Conservation (phyloP, 169 alveolate genomes). For the Cystoisospora suis region DNA sequence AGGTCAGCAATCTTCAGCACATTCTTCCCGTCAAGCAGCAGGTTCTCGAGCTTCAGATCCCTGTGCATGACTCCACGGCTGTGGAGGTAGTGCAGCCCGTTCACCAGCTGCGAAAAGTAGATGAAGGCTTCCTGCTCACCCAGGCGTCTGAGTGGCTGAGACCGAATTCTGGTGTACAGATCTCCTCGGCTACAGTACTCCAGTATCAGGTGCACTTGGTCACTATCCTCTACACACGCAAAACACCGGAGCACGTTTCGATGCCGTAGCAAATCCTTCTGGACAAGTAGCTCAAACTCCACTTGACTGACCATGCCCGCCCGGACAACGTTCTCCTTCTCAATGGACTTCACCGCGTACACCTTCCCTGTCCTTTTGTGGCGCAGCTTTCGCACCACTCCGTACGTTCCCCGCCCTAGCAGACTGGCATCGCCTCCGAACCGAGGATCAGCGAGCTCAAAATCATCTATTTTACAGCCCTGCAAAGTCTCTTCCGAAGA, state of each 20-base stretch:
- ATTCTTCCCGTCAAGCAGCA: slow-evolving; percentile 80
- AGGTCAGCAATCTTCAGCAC: slow-evolving; percentile 88
- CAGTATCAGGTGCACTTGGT: slow-evolving; percentile 84
- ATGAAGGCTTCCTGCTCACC: slow-evolving; percentile 86
- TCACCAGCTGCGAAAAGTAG: slow-evolving; percentile 85
- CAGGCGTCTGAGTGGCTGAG: slow-evolving; percentile 80
- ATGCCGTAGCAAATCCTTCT: slow-evolving; percentile 85
- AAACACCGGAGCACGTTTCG: slow-evolving; percentile 84
- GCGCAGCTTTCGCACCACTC: slow-evolving; percentile 87
- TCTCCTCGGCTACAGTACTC: slow-evolving; percentile 90
- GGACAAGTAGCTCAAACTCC: slow-evolving; percentile 86
- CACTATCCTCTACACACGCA: slow-evolving; percentile 88
- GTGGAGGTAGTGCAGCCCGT: slow-evolving; percentile 91
- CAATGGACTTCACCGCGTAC: slow-evolving; percentile 88
- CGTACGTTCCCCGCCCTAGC: slow-evolving; percentile 92
- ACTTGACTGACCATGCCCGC: slow-evolving; percentile 80
- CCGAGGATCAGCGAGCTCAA: slow-evolving; percentile 16
- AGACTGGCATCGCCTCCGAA: slow-evolving; percentile 29
- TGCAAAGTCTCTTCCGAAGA: not conserved
- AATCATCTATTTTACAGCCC: not conserved
- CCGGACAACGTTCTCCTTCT: slow-evolving; percentile 82
- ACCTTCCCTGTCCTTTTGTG: slow-evolving; percentile 80
- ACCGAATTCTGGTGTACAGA: slow-evolving; percentile 83
- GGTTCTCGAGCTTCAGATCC: slow-evolving; percentile 91
- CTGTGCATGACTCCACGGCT: slow-evolving; percentile 85